Percentiles rank a stretch among this genome's conserved stretches.
Evolutionary conservation across 2,329 filamentous ascomycete species (phyloP).

Genomic region (Ascochyta viciae-villosae): DNA sequence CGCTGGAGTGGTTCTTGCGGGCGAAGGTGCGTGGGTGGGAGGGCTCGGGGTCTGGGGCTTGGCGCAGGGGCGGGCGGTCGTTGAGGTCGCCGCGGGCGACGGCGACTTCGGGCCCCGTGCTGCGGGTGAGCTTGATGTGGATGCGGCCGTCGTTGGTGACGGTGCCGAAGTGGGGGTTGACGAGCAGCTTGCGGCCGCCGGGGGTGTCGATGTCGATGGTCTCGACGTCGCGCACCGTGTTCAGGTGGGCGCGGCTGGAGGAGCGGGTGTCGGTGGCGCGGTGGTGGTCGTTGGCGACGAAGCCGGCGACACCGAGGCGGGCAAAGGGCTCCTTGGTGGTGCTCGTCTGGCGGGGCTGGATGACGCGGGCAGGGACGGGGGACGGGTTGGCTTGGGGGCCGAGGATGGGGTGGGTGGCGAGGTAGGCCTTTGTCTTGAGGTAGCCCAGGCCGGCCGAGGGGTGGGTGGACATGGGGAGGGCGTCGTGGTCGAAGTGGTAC

Average conservation of each 20-base stretch:
- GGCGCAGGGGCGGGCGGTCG: conserved; percentile 25
- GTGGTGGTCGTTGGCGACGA: conserved; percentile 50
- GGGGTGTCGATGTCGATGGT: conserved; percentile 51
- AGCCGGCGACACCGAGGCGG: conserved; percentile 54
- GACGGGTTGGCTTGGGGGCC: conserved; percentile 63
- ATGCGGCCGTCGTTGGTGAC: conserved; percentile 42
- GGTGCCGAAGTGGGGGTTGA: conserved; percentile 54
- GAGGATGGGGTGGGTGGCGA: conserved; percentile 66
- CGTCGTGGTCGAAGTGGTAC: conserved; percentile 44
- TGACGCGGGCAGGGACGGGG: conserved; percentile 65
- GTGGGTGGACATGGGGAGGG: conserved; percentile 63
- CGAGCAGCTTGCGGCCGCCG: conserved; percentile 62
- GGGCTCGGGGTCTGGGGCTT: too few relatives aligned
- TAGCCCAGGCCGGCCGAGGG: conserved; percentile 71
- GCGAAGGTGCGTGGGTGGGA: too few relatives aligned
- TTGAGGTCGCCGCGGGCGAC: conserved; percentile 37
- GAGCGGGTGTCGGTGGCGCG: conserved; percentile 40
- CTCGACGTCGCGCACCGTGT: conserved; percentile 31
- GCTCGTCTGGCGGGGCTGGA: conserved; percentile 49
- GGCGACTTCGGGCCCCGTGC: conserved; percentile 28
- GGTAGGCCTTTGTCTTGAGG: conserved; percentile 60
- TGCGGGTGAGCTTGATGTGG: conserved; percentile 34
- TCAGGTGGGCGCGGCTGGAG: conserved; percentile 25
- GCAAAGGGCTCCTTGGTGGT: conserved; percentile 35
- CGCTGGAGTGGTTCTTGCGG: background rate